These are phyloP conservation scores for Phytophthora kernoviae DNA, from an alignment of 352 stramenopile genomes.

Conservation along the genomic window DNA sequence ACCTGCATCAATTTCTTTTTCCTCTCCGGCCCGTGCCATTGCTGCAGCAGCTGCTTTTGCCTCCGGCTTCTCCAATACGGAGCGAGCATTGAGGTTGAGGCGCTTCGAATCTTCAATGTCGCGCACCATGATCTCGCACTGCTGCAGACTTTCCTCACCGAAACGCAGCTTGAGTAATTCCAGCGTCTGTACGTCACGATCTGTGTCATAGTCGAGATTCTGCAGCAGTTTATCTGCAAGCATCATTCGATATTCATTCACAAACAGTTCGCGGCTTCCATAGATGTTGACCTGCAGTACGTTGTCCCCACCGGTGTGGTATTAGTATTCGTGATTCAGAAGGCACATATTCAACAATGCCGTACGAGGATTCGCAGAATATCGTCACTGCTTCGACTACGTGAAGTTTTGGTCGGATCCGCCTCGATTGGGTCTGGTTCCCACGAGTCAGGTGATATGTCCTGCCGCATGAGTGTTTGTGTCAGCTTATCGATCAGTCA, in stretches of 20 bases:
- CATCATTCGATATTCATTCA: constrained; percentile 99
- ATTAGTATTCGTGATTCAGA: background rate
- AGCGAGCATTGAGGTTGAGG: constrained; percentile 91
- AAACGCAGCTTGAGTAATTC: constrained; percentile 98
- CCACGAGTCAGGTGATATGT: constrained; percentile 89
- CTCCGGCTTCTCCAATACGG: constrained; percentile 26
- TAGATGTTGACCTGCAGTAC: constrained; percentile 93
- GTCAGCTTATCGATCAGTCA: background rate
- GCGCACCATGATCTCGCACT: constrained; percentile 98
- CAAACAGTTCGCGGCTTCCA: constrained; percentile 97
- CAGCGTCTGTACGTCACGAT: constrained; percentile 94
- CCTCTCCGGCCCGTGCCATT: constrained; percentile 7
- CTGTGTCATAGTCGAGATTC: constrained; percentile 94
- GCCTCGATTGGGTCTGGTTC: constrained; percentile 89
- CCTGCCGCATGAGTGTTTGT: constrained; percentile 28
- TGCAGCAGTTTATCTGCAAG: constrained; percentile 96
- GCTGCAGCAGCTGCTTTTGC: background rate
- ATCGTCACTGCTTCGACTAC: constrained; percentile 89
- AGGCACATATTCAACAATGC: background rate
- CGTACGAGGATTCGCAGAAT: constrained; percentile 96
- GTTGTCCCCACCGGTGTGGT: no score
- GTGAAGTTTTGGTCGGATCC: constrained; percentile 80
- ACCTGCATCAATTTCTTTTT: background rate
- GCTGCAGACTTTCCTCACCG: constrained; percentile 92
- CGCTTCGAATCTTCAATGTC: constrained; percentile 97